Percentiles rank a stretch among this genome's conserved stretches.
These are phyloP conservation scores for Crithidia expoeki DNA, from an alignment of 208 protist species.

Conservation along the genomic window DNA sequence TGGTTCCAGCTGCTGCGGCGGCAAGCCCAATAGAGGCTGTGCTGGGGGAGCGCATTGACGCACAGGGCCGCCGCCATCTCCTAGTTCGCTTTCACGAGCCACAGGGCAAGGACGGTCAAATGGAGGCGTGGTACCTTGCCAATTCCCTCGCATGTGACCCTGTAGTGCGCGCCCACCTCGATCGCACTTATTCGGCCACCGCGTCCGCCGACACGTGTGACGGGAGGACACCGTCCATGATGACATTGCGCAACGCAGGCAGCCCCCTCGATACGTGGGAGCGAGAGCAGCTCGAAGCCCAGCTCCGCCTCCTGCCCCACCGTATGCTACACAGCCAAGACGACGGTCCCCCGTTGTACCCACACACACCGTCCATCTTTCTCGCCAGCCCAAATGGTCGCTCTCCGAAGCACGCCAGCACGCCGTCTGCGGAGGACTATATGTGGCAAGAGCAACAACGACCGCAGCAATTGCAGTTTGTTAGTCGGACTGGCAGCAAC, in stretches of 20 bases:
- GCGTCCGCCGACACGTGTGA: slow-evolving; percentile 1
- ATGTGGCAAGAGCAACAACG: not conserved
- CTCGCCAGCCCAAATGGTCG: not conserved
- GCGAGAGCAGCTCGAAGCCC: slow-evolving; percentile 53
- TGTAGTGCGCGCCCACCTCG: slow-evolving; percentile 42
- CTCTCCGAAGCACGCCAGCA: not conserved
- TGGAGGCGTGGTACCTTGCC: slow-evolving; percentile 43
- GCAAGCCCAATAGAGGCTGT: slow-evolving; percentile 33
- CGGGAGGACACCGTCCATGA: slow-evolving; percentile 11
- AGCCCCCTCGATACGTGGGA: slow-evolving; percentile 48
- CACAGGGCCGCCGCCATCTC: slow-evolving; percentile 29
- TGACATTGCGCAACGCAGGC: slow-evolving; percentile 10
- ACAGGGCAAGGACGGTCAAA: not conserved
- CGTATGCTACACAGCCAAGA: slow-evolving; percentile 23
- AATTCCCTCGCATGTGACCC: slow-evolving; percentile 27
- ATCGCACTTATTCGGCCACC: slow-evolving; percentile 38
- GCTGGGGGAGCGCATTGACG: slow-evolving; percentile 45
- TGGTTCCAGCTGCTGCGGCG: too few species aligned
- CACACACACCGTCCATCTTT: not conserved
- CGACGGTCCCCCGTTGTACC: slow-evolving; percentile 12
- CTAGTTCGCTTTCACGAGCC: slow-evolving; percentile 35
- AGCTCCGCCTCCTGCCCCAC: slow-evolving; percentile 49
- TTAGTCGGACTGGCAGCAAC: not conserved
- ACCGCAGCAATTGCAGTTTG: not conserved
- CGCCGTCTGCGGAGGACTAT: not conserved